Base-by-base conservation (phyloP, 495 filamentous ascomycete genomes). In the Neohortaea acidophila region DNA sequence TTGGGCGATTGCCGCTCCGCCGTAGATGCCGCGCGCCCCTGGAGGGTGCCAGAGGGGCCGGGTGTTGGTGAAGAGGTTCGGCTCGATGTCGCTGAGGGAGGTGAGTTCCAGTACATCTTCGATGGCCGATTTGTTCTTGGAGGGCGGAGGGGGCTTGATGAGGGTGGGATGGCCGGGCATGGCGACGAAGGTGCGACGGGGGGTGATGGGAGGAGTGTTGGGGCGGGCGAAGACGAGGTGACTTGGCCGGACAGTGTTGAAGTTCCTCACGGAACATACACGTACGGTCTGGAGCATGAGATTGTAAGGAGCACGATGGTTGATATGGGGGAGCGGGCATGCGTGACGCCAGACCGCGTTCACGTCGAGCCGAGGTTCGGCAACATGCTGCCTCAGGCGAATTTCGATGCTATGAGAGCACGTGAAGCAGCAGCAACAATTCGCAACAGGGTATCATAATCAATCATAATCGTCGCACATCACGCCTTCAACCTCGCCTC, bases 1-100 rank as follows among this genome's bases (percentile, higher is more conserved):
- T 67, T 94, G 87, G 44, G 89, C 85, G 43, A 97, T 94, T 1
- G 84, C 84, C 27, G 79, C 73, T 44, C 89, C 89, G 51, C 89
- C 89, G 55, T 84, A 97, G 51, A 97, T 79, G 30, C 89, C 87
- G 20, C 89, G 76, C 12, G 87, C 89, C 11, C 84, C 85, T 0
- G 79, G 73, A 0, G 89, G 87, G 42, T 91, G 84, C 83, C 84
- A 94, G 39, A 86, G 67, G 18, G 81, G 77, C 21, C 83, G 75
- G 6, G 83, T 81, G 52, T 97, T 97, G 21, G 89, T 94, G 65
- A 84, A 97, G 41, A 94, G 72, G 52, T 86, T 78, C 36, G 81
- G 82, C 24, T 81, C 79, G 52, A 97, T 74, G 48, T 84, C 81
- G 44, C 68, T 59, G 26, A 94, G 60, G 18, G 78, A 73, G 2